phyloP scores from a whole-genome alignment of 2,329 filamentous ascomycete species.

The Diatrype stigma region DNA sequence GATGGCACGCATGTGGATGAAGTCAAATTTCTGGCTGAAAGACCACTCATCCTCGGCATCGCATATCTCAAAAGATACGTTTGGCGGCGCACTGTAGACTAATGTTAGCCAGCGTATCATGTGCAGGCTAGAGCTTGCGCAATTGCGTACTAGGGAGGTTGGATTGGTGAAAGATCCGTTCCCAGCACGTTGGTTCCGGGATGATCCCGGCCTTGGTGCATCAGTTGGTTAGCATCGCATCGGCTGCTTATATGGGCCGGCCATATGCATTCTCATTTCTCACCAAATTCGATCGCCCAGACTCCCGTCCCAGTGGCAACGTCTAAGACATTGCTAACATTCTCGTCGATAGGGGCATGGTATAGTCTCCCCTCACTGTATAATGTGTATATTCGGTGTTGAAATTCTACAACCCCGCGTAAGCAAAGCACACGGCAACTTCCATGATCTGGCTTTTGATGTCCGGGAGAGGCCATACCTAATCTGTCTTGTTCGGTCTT shows the following conservation, averaged over 20 bases:
- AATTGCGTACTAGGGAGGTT: slow-evolving; percentile 16
- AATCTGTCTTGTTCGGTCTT: slow-evolving; percentile 20
- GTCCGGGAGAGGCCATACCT: slow-evolving; percentile 3
- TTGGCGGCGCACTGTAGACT: slow-evolving; percentile 14
- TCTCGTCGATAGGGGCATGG: slow-evolving; percentile 14
- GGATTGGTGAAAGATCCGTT: slow-evolving; percentile 20
- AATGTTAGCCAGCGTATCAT: not conserved
- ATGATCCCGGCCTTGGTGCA: slow-evolving; percentile 13
- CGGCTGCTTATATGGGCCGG: not conserved
- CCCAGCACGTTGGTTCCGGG: slow-evolving; percentile 14
- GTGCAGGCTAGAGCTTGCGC: not conserved
- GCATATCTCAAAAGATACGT: slow-evolving; percentile 22
- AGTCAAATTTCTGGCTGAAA: slow-evolving; percentile 16
- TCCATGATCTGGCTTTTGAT: no score
- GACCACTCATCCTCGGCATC: slow-evolving; percentile 24
- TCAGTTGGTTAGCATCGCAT: not conserved
- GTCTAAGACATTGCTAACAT: slow-evolving; percentile 10
- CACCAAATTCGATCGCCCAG: slow-evolving; percentile 20
- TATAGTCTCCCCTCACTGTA: slow-evolving; percentile 17
- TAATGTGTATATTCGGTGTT: slow-evolving; percentile 20
- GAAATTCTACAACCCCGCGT: slow-evolving; percentile 14
- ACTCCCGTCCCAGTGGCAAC: slow-evolving; percentile 19
- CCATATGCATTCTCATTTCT: slow-evolving; percentile 7
- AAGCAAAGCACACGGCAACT: not conserved
- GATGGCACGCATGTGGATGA: slow-evolving; percentile 22